phyloP scores from a whole-genome alignment of 257 asterid species.

The Mitragyna speciosa region DNA sequence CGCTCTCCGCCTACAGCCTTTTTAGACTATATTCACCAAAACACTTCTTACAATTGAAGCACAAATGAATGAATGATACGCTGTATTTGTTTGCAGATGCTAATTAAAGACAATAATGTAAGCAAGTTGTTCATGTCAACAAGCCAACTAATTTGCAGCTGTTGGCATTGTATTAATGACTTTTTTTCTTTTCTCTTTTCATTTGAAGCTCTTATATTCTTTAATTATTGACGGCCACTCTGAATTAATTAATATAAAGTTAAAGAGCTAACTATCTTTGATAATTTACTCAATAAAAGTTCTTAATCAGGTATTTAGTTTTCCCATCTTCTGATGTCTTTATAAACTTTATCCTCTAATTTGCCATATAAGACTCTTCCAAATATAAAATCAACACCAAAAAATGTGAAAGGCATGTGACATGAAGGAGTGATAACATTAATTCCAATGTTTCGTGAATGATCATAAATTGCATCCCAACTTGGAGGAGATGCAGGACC shows the following conservation, averaged over 20 bases:
- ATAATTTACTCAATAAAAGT: too few relatives aligned
- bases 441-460: too few relatives aligned
- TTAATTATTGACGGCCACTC: neutral
- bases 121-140: neutral
- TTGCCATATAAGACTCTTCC: neutral
- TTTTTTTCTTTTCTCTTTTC: neutral
- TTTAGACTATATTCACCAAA: constrained; percentile 67
- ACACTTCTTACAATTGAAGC: constrained; percentile 44
- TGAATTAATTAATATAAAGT: too few relatives aligned
- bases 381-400: neutral
- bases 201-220: too few relatives aligned
- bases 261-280: too few relatives aligned
- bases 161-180: neutral
- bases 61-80: constrained; percentile 11
- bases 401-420: neutral
- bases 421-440: neutral
- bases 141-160: neutral
- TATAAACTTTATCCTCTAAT: too few relatives aligned
- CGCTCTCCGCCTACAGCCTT: constrained; percentile 51
- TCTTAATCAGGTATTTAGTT: too few relatives aligned
- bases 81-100: neutral
- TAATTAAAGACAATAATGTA: neutral
- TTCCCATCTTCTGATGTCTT: too few relatives aligned
- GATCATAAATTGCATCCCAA: too few relatives aligned
- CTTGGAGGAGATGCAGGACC: too few relatives aligned